Percentiles rank a stretch among this genome's conserved stretches.
These are phyloP conservation scores for Mytilinidion resinicola DNA, from an alignment of 495 filamentous ascomycete genomes.

Conservation along the genomic window DNA sequence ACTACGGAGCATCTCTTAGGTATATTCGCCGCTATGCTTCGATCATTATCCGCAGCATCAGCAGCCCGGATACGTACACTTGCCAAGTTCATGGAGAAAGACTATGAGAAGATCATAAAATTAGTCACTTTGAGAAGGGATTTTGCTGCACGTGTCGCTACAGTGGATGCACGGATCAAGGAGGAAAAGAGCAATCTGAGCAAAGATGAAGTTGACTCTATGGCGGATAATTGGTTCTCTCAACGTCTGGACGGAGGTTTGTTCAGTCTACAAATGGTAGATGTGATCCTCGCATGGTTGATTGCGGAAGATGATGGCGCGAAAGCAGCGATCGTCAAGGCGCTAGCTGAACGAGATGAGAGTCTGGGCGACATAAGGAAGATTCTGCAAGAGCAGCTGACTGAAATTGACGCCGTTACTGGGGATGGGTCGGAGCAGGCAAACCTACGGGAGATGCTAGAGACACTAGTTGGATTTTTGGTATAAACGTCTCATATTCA, in stretches of 20 bases:
- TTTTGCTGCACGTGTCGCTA: conserved; percentile 57
- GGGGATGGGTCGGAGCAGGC: conserved; percentile 47
- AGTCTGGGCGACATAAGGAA: conserved; percentile 51
- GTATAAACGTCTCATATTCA: too few relatives aligned
- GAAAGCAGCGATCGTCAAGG: conserved; percentile 53
- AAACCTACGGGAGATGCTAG: conserved; percentile 59
- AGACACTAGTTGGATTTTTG: conserved; percentile 47
- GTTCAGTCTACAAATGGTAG: conserved; percentile 78
- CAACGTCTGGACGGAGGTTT: conserved; percentile 79
- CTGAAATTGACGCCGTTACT: conserved; percentile 51
- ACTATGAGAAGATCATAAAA: conserved; percentile 76
- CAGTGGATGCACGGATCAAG: conserved; percentile 62
- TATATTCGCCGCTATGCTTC: conserved; percentile 79
- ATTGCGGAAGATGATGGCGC: conserved; percentile 85
- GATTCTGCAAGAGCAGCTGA: conserved; percentile 68
- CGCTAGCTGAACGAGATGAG: conserved; percentile 65
- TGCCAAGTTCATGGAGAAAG: conserved; percentile 92
- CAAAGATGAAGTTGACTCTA: conserved; percentile 54
- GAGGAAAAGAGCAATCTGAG: conserved; percentile 44
- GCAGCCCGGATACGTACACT: conserved; percentile 73
- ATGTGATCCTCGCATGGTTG: conserved; percentile 87
- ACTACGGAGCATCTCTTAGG: conserved; percentile 80
- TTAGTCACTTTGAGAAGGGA: conserved; percentile 65
- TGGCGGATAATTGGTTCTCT: conserved; percentile 76
- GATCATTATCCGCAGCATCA: conserved; percentile 70